phyloP scores from a whole-genome alignment of 129 eudicot species.

The Pseudognaphalium luteoalbum region DNA sequence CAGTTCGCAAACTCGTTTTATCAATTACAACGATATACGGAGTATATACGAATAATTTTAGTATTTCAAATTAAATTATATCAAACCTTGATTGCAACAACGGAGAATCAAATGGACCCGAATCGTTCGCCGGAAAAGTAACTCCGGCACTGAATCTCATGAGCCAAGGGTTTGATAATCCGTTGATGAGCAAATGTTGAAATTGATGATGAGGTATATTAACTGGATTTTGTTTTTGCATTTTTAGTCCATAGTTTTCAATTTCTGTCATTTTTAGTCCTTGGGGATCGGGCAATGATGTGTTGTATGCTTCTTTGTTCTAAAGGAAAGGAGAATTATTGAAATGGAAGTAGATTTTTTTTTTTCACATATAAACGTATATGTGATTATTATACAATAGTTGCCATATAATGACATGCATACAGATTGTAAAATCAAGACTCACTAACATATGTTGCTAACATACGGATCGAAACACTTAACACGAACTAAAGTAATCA shows the following conservation, averaged over 20 bases:
- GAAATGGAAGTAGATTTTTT: neutral
- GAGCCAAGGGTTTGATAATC: constrained; percentile 21
- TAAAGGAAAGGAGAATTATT: too few relatives aligned
- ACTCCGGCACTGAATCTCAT: constrained; percentile 47
- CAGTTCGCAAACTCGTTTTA: too few relatives aligned
- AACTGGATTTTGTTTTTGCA: too few relatives aligned
- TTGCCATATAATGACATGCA: neutral
- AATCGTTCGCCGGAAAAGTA: constrained; percentile 36
- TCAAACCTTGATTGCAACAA: constrained; percentile 78
- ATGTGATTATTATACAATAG: neutral
- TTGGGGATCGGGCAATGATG: neutral
- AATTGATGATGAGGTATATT: too few relatives aligned
- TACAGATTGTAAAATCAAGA: neutral
- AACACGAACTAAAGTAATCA: neutral
- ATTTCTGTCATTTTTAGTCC: neutral
- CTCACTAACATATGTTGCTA: neutral
- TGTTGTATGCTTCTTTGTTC: too few relatives aligned
- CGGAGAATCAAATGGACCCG: constrained; percentile 66
- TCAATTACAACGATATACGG: too few relatives aligned
- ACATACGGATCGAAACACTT: neutral
- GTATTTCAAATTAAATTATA: neutral
- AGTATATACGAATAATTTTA: too few relatives aligned
- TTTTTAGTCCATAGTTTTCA: too few relatives aligned
- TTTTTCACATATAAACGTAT: too few relatives aligned
- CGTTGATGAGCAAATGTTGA: too few relatives aligned